Evolutionary conservation across 768 basidiomycete species (phyloP).

Genomic region (Phylloporus scabripes): DNA sequence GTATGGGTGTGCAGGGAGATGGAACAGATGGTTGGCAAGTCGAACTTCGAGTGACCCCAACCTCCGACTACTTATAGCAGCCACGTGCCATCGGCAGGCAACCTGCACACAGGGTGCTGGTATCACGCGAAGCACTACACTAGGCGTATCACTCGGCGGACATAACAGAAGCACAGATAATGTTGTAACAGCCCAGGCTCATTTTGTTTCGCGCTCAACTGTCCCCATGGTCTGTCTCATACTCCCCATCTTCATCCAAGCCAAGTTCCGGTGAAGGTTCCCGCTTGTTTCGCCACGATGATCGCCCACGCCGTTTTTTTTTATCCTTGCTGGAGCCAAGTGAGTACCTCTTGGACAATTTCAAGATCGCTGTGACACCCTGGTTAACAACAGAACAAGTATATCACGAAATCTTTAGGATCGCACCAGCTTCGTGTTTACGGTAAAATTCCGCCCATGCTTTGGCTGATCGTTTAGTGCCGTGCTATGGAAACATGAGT

Average conservation of each 20-base stretch:
- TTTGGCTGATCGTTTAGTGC: conserved; percentile 42
- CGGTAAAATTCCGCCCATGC: conserved; percentile 62
- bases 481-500: conserved; percentile 37
- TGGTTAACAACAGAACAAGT: conserved; percentile 5
- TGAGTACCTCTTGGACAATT: conserved; percentile 25
- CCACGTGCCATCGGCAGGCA: conserved; percentile 22
- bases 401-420: background rate
- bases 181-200: background rate
- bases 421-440: conserved; percentile 44
- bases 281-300: conserved; percentile 20
- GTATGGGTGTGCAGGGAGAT: conserved; percentile 6
- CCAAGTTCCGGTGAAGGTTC: conserved; percentile 1
- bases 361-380: conserved; percentile 18
- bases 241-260: conserved; percentile 18
- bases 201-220: background rate
- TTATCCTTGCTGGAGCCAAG: conserved; percentile 7
- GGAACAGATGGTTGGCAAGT: conserved; percentile 14
- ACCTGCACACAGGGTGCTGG: background rate
- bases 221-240: conserved; percentile 18
- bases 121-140: conserved; percentile 5
- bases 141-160: background rate
- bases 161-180: conserved; percentile 2
- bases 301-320: conserved; percentile 17
- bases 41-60: background rate
- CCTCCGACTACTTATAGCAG: conserved; percentile 27